phyloP scores from a whole-genome alignment of 2,329 filamentous ascomycete species.

The Diaporthe citrichinensis region DNA sequence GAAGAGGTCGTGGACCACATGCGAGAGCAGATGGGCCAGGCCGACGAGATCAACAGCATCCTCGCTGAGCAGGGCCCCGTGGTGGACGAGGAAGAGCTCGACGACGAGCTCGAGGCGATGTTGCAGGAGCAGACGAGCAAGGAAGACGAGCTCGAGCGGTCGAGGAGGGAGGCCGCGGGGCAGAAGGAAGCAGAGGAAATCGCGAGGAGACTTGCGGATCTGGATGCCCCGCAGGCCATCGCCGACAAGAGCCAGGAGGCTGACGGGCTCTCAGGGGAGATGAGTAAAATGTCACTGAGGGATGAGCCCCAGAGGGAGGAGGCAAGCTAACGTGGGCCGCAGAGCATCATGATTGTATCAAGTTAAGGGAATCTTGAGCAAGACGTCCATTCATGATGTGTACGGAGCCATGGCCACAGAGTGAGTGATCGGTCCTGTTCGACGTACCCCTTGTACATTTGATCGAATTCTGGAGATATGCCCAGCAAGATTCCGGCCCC shows the following conservation, averaged over 20 bases:
- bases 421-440: slow-evolving; percentile 20
- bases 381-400: not conserved
- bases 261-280: slow-evolving; percentile 50
- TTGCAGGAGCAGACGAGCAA: slow-evolving; percentile 73
- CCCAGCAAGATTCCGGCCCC: not conserved
- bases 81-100: slow-evolving; percentile 86
- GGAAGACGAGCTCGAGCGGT: slow-evolving; percentile 65
- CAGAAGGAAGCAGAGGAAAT: slow-evolving; percentile 51
- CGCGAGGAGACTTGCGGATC: slow-evolving; percentile 62
- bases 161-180: slow-evolving; percentile 60
- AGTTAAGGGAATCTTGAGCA: not conserved
- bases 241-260: slow-evolving; percentile 50
- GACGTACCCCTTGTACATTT: not conserved
- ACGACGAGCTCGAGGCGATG: slow-evolving; percentile 87
- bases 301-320: slow-evolving; percentile 46
- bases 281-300: slow-evolving; percentile 57
- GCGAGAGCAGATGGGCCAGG: slow-evolving; percentile 83
- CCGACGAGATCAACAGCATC: slow-evolving; percentile 85
- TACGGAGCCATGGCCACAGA: not conserved
- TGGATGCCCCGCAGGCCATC: slow-evolving; percentile 57
- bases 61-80: slow-evolving; percentile 74
- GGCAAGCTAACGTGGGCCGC: slow-evolving; percentile 39
- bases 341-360: slow-evolving; percentile 37
- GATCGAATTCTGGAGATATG: not conserved
- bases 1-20: slow-evolving; percentile 82